Base-by-base conservation (phyloP, 352 stramenopile genomes). In the Phytopythium vexans region DNA sequence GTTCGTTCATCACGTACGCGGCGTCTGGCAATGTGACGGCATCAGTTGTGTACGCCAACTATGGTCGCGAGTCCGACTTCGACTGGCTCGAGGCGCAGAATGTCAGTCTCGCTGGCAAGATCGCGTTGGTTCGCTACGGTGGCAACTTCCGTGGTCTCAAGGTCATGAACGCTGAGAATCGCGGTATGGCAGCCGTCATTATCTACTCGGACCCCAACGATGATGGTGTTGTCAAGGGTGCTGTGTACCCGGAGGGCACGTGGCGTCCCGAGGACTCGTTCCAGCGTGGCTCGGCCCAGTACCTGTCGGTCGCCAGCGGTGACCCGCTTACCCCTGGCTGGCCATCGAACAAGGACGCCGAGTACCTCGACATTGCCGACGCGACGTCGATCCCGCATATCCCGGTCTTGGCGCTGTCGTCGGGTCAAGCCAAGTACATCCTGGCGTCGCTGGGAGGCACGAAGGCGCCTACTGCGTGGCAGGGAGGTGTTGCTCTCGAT, bases 131-230 rank as follows among this genome's bases (percentile, higher is more conserved):
- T 4, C 67, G 81, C 27, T 92, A 93, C 54, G 82, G 78, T 31
- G 42, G 57, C 56, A 66, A 66, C 53, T 74, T 77, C 54, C 72
- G 72, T 12, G 72, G 70, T 1, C 58, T 80, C 16, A 86, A 85
- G 58, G 81, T 86, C 8, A 79, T 83, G 64, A 79, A 88, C 49
- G 77, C 80, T 1, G 62, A 94, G 60, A 21, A 59, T 9, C 64
- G 68, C 9, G 72, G 70, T 16, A 82, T 80, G 41, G 50, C 77
- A 11, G 78, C 58, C 14, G 67, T 79, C 3, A 52, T 94, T 1
- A 86, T 94, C 54, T 94, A 89, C 65, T 85, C 66, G 46, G 81
- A 94, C 56, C 81, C 83, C n/a, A 52, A 64, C 31, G 60, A 92
- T 14, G 83, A 92, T 62, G 83, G 83, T 8, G 91, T 76, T 49